Evolutionary conservation across 495 filamentous ascomycete species (phyloP).

Genomic region (Penicillium herquei): DNA sequence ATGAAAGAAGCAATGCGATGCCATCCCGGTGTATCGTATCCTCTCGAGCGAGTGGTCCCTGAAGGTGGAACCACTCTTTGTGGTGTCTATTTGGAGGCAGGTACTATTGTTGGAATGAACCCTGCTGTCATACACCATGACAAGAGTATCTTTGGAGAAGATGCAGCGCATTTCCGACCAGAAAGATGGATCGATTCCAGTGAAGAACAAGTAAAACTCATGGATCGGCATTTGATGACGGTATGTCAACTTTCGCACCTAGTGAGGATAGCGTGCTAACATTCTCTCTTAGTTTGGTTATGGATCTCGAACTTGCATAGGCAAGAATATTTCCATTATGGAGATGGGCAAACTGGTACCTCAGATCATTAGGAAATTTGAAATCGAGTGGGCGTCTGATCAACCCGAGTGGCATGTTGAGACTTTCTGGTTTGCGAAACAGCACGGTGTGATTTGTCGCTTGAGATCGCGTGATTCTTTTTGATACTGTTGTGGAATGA

Average conservation of each 20-base stretch:
- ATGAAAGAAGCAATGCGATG: constrained; percentile 23
- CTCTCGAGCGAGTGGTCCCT: constrained; percentile 18
- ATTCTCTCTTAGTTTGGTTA: constrained; percentile 11
- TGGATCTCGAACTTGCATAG: constrained; percentile 17
- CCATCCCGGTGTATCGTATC: constrained; percentile 12
- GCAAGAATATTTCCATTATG: constrained; percentile 20
- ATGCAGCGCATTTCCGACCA: constrained; percentile 47
- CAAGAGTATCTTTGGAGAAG: constrained; percentile 45
- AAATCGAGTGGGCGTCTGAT: constrained; percentile 17
- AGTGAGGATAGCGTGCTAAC: background rate
- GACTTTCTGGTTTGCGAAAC: constrained; percentile 18
- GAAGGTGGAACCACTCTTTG: constrained; percentile 10
- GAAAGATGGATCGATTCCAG: constrained; percentile 49
- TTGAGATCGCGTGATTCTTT: constrained; percentile 1
- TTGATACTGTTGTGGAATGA: background rate
- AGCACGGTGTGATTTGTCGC: constrained; percentile 15
- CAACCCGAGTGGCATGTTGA: constrained; percentile 12
- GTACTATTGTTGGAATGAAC: constrained; percentile 25
- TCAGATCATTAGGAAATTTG: constrained; percentile 10
- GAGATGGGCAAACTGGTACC: constrained; percentile 15
- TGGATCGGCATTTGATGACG: constrained; percentile 4
- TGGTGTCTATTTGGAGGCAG: constrained; percentile 11
- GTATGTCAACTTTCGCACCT: background rate
- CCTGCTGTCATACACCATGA: constrained; percentile 28
- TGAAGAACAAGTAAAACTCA: constrained; percentile 23